Conservation (phyloP, 1,139 yeast genomes). For the Kurtzmaniella quercitrusa region DNA sequence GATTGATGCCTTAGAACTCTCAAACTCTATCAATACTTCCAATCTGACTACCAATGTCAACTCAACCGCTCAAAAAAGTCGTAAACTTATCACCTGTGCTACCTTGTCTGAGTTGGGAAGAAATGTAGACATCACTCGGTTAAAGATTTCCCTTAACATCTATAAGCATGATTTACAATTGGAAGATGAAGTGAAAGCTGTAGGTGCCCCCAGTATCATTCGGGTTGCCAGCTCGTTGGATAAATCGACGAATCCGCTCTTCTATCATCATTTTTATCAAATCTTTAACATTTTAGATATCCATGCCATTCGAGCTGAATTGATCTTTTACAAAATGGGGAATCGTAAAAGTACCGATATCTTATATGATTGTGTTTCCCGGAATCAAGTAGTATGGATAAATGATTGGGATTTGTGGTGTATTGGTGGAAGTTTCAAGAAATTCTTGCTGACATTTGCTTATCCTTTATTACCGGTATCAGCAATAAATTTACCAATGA, state of each 20-base stretch:
- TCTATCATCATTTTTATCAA: slow-evolving; percentile 45
- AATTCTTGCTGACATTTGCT: slow-evolving; percentile 42
- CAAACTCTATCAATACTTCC: not conserved
- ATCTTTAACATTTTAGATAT: slow-evolving; percentile 43
- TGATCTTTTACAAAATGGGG: slow-evolving; percentile 58
- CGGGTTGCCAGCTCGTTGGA: not conserved
- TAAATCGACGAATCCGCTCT: slow-evolving; percentile 19
- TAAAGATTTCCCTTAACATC: slow-evolving; percentile 74
- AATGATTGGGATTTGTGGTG: slow-evolving; percentile 64
- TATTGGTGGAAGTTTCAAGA: slow-evolving; percentile 50
- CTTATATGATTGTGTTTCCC: slow-evolving; percentile 46
- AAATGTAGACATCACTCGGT: slow-evolving; percentile 64
- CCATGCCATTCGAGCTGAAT: slow-evolving; percentile 42
- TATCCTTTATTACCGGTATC: slow-evolving; percentile 42
- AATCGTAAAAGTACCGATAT: slow-evolving; percentile 48
- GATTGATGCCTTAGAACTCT: slow-evolving; percentile 24
- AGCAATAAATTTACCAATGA: slow-evolving; percentile 42
- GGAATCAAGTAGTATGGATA: slow-evolving; percentile 54
- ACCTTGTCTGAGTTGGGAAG: slow-evolving; percentile 60
- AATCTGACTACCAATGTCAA: slow-evolving; percentile 1
- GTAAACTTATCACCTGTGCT: slow-evolving; percentile 42
- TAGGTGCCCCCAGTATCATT: slow-evolving; percentile 1
- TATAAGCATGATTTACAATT: slow-evolving; percentile 44
- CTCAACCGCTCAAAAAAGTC: not conserved
- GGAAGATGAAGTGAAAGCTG: slow-evolving; percentile 17